These are phyloP conservation scores for Proliferodiscus dingleyae DNA, from an alignment of 2,329 filamentous ascomycete species.

Conservation along the genomic window DNA sequence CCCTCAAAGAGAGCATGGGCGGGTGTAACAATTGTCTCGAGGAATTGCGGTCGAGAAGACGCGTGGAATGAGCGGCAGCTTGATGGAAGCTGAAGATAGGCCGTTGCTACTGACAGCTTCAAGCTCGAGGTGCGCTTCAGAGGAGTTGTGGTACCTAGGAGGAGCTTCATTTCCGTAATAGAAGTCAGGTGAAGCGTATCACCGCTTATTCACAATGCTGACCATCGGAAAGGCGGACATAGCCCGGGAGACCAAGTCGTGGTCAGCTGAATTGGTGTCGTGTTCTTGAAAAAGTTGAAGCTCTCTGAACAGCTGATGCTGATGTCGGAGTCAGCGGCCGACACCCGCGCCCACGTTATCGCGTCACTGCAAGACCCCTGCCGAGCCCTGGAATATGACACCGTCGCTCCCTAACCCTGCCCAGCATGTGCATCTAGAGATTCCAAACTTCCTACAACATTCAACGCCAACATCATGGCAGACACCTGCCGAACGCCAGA, in stretches of 20 bases:
- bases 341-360: slow-evolving; percentile 1
- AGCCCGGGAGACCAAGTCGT: not conserved
- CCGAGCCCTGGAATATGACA: slow-evolving; percentile 4
- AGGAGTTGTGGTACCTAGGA: not conserved
- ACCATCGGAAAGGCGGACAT: not conserved
- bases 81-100: slow-evolving; percentile 22
- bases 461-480: slow-evolving; percentile 19
- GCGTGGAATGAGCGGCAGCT: slow-evolving; percentile 44
- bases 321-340: not conserved
- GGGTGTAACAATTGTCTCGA: slow-evolving; percentile 39
- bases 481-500: slow-evolving; percentile 30
- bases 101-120: not conserved
- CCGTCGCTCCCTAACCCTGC: slow-evolving; percentile 4
- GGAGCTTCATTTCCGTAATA: not conserved
- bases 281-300: not conserved
- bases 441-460: not conserved
- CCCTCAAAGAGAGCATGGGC: slow-evolving; percentile 42
- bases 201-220: not conserved
- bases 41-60: slow-evolving; percentile 37
- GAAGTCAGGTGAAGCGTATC: not conserved
- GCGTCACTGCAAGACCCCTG: too few relatives aligned
- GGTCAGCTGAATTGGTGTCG: not conserved
- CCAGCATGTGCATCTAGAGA: too few relatives aligned
- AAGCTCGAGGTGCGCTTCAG: not conserved
- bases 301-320: not conserved